A percentile compares a stretch with the other conserved stretches of the same genome.
Conservation (phyloP, 169 alveolate genomes). For the Cryptosporidium ubiquitum region DNA sequence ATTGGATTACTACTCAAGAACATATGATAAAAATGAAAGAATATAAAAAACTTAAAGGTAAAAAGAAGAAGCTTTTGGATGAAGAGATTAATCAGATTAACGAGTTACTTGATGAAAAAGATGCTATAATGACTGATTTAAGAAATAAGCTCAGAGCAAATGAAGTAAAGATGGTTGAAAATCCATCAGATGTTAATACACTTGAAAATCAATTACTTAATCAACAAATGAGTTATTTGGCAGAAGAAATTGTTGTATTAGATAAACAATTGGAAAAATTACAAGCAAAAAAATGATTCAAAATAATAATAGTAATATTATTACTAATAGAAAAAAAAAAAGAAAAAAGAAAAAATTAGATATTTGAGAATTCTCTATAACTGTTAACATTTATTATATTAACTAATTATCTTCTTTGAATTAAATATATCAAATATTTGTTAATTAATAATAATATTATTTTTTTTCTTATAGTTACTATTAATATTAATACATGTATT, state of each 20-base stretch:
- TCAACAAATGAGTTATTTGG: conserved; percentile 69
- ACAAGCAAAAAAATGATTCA: conserved; percentile 17
- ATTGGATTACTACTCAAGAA: conserved; percentile 53
- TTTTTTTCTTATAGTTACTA: too few relatives aligned
- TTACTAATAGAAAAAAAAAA: not conserved
- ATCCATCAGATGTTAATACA: conserved; percentile 55
- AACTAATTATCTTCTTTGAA: not conserved
- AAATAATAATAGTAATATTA: not conserved
- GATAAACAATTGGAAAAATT: conserved; percentile 49
- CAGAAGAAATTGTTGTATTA: conserved; percentile 51
- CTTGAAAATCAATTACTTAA: conserved; percentile 52
- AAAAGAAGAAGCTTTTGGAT: conserved; percentile 33
- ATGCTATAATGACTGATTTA: conserved; percentile 40
- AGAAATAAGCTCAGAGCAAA: conserved; percentile 33
- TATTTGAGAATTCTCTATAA: not conserved
- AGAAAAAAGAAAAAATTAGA: not conserved
- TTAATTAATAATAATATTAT: too few relatives aligned
- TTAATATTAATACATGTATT: too few relatives aligned
- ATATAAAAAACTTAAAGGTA: conserved; percentile 47
- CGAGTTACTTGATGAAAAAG: conserved; percentile 58
- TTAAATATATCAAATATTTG: too few relatives aligned
- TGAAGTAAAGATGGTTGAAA: conserved; percentile 48
- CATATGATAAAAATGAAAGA: conserved; percentile 55
- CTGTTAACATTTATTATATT: not conserved
- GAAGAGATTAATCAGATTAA: conserved; percentile 24